Conservation (phyloP, 345 rosid species). For the Fremontodendron californicum region DNA sequence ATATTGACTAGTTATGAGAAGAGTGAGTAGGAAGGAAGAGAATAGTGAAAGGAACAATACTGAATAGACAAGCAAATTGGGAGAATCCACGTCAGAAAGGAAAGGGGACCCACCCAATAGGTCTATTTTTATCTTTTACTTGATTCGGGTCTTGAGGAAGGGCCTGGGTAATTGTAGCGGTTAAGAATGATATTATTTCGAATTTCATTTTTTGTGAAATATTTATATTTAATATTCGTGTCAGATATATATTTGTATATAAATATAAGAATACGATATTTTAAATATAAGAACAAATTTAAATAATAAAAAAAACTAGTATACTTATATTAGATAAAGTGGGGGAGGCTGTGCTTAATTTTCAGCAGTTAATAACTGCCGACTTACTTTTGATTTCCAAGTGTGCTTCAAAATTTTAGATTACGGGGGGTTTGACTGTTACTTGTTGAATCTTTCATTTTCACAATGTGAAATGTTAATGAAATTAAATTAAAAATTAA, state of each 20-base stretch:
- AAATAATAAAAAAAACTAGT: too few species aligned
- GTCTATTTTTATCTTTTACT: not conserved
- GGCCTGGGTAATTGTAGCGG: not conserved
- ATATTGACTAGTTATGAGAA: not conserved
- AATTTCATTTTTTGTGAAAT: too few species aligned
- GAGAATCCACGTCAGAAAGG: constrained; percentile 34
- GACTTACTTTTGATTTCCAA: not conserved
- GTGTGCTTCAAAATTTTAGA: not conserved
- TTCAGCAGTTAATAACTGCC: constrained; percentile 13
- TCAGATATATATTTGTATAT: too few species aligned
- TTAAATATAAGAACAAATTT: too few species aligned
- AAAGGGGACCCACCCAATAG: constrained; percentile 10
- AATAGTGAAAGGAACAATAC: constrained; percentile 58
- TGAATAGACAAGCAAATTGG: constrained; percentile 34
- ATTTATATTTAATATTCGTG: too few species aligned
- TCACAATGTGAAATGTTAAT: not conserved
- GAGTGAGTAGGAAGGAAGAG: not conserved
- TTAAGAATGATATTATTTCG: too few species aligned
- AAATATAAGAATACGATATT: too few species aligned
- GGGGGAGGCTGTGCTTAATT: too few species aligned
- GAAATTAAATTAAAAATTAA: not conserved
- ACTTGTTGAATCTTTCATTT: not conserved
- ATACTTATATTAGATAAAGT: too few species aligned
- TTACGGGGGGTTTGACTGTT: not conserved
- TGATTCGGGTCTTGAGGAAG: not conserved